These are phyloP conservation scores for Schizosaccharomyces octosporus DNA, from an alignment of 805 yeast species.

Conservation along the genomic window DNA sequence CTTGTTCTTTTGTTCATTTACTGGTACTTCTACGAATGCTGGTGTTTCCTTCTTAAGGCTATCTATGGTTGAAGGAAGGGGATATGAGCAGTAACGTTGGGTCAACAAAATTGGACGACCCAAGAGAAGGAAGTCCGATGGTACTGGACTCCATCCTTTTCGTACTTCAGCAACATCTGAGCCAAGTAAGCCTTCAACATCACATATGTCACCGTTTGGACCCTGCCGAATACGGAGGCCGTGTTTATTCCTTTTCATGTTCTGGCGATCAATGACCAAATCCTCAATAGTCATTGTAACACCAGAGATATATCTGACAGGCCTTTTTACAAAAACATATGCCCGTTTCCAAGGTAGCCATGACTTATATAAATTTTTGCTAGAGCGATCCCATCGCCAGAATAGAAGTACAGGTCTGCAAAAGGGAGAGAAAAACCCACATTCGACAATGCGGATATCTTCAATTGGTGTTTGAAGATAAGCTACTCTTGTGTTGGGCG, in stretches of 20 bases:
- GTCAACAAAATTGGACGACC: not conserved
- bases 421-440: not conserved
- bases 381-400: not conserved
- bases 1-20: constrained; percentile 17
- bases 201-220: not conserved
- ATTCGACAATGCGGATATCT: not conserved
- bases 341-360: not conserved
- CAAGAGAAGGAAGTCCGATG: not conserved
- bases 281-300: not conserved
- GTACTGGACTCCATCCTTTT: not conserved
- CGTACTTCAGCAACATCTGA: not conserved
- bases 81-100: not conserved
- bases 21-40: not conserved
- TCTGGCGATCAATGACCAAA: not conserved
- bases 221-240: not conserved
- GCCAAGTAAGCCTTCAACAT: not conserved
- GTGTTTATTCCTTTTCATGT: not conserved
- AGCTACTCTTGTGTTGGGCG: not conserved
- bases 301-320: not conserved
- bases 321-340: not conserved
- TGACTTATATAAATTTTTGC: not conserved
- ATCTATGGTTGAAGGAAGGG: not conserved
- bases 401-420: not conserved
- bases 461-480: not conserved
- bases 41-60: not conserved